Evolutionary conservation across 345 rosid genomes (phyloP), one percentile per base, ranked within the genome.

Genomic region (Fremontodendron californicum): DNA sequence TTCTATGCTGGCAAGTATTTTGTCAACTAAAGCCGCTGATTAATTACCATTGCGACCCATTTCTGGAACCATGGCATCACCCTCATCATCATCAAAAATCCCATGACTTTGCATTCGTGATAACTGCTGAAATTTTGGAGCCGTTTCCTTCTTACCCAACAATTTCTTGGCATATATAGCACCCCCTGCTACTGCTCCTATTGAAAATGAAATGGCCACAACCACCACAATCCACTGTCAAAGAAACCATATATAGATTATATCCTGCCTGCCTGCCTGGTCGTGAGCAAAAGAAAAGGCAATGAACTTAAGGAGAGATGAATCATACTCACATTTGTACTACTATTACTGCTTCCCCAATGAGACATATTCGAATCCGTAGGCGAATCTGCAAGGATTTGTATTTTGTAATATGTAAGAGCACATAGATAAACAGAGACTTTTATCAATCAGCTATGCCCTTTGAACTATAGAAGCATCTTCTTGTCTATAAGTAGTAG

Each of bases 161-260:
- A 79, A 25, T 77, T 74, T 83, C 57, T 46, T 75, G 37, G 42
- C 75, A 43, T 71, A 83, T 33, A 77, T 16, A 51, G 65, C 82
- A 23, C 55, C 77, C 11, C 54, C 84, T 51, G 74, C 78, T 10
- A 80, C 81, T 51, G 83, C 86, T 83, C 71, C 82, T 9, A 65
- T 71, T 7, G 82, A 81, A 73, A 65, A 82, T 60, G 79, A 31
- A 35, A 80, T 31, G 66, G 67, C 77, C 57, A 79, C 51, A 1
- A 61, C 75, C 75, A 71, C 75, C 66, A 77, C 71, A 39, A 73
- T 15, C 76, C 79, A 71, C 88, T 84, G 78, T 6, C 2, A 13
- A 33, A 16, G 42, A 7, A 29, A 45, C 58, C 5, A 65, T n/a
- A n/a, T n/a, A 33, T 35, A 8, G 13, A 27, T 37, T 5, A 48